phyloP scores from a whole-genome alignment of 768 basidiomycete species.

The Ramaria rubella region DNA sequence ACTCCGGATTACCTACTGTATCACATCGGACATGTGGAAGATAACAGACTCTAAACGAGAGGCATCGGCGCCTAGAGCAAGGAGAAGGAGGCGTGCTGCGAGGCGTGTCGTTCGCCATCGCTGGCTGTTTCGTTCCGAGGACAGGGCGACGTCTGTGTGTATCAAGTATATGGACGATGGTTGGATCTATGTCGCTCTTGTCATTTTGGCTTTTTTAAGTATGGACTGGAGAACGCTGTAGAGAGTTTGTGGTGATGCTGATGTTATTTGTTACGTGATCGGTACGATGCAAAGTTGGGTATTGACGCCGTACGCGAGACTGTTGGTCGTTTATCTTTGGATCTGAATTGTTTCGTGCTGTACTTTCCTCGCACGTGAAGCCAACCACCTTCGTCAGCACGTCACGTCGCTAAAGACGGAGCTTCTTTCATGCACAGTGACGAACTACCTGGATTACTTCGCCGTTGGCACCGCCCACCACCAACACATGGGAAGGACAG shows the following conservation, averaged over 20 bases:
- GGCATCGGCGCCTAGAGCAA: slow-evolving; percentile 16
- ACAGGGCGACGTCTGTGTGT: slow-evolving; percentile 48
- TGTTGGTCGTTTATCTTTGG: slow-evolving; percentile 49
- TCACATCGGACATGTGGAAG: slow-evolving; percentile 1
- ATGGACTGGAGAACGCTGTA: not conserved
- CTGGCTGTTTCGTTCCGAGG: slow-evolving; percentile 21
- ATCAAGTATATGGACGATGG: slow-evolving; percentile 36
- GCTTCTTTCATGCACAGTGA: no score
- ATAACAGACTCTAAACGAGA: not conserved
- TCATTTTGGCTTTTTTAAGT: not conserved
- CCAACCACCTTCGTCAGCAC: slow-evolving; percentile 66
- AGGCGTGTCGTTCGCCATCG: slow-evolving; percentile 33
- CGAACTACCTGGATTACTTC: no score
- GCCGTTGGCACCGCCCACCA: no score
- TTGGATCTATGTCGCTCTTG: slow-evolving; percentile 9
- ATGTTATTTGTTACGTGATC: no score
- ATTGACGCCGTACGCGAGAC: slow-evolving; percentile 64
- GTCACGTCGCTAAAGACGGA: slow-evolving; percentile 48
- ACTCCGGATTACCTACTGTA: no score
- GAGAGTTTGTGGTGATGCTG: no score
- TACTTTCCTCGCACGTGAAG: slow-evolving; percentile 71
- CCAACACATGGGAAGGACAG: no score
- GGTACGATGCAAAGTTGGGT: not conserved
- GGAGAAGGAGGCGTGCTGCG: slow-evolving; percentile 30
- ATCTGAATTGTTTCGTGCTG: slow-evolving; percentile 79